Conservation (phyloP, 352 stramenopile genomes). For the Pythium guiyangense region DNA sequence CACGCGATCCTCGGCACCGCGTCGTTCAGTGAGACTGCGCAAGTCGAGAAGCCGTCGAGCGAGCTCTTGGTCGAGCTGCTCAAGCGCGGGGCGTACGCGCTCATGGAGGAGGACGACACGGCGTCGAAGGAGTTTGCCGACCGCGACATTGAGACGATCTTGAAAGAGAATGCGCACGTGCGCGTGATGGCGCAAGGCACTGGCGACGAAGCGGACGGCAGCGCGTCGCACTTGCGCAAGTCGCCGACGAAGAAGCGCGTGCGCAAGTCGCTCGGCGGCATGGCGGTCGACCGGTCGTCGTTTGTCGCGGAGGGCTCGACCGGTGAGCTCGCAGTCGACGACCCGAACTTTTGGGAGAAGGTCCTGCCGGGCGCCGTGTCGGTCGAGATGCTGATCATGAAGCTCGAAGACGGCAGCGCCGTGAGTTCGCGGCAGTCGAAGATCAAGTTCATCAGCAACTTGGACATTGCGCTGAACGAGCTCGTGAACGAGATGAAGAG, state of each 20-base stretch:
- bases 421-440: conserved; percentile 78
- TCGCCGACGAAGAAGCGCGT: conserved; percentile 46
- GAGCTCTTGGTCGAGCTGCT: conserved; percentile 97
- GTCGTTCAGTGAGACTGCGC: conserved; percentile 89
- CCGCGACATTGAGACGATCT: conserved; percentile 95
- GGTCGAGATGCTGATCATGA: conserved; percentile 83
- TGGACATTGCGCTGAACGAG: conserved; percentile 73
- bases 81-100: conserved; percentile 97
- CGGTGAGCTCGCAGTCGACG: conserved; percentile 91
- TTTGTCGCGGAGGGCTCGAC: conserved; percentile 91
- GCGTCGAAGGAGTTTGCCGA: conserved; percentile 94
- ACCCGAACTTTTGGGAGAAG: conserved; percentile 96
- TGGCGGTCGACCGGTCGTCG: conserved; percentile 83
- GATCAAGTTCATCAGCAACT: conserved; percentile 87
- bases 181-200: conserved; percentile 45
- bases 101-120: conserved; percentile 96
- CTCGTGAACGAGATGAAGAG: conserved; percentile 63
- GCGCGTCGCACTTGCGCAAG: conserved; percentile 22
- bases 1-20: conserved; percentile 96
- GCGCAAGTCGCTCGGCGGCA: conserved; percentile 72
- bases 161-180: conserved; percentile 84
- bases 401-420: conserved; percentile 84
- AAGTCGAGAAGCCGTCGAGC: conserved; percentile 78
- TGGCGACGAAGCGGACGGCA: conserved; percentile 25
- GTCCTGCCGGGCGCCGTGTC: conserved; percentile 83